Evolutionary conservation across 805 yeast genomes (phyloP), one percentile per base, ranked within the genome.

Genomic region (Yamadazyma takamatsuzukensis): DNA sequence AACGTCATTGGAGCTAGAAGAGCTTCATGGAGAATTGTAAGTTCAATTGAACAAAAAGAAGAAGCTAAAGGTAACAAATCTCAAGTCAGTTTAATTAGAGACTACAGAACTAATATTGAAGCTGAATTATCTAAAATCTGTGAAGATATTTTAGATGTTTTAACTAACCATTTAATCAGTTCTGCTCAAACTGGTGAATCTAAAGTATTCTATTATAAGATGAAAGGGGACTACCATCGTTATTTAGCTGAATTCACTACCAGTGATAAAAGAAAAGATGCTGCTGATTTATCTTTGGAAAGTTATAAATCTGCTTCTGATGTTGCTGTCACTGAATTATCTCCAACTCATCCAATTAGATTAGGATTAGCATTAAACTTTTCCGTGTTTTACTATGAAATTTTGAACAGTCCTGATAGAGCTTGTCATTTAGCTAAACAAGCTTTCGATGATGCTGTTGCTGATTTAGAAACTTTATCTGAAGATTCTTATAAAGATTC

Each of bases 171-270:
- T 65, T 80, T 90, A 65, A 87, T 90, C 55, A 89, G 96, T 49
- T 74, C 90, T 44, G 97, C 97, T 44, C 86, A 83, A 61, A 79
- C 95, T 47, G 97, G 97, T 56, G 98, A 93, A 71, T 88, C 96
- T 32, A 88, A 90, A 76, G 97, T 90, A 36, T 90, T 90, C 69
- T 90, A 90, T 77, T 88, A 86, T 74, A 90, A 90, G 78, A 90
- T 90, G 97, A 90, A 90, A 74, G 98, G 97, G 76, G 98, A 90
- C 68, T 90, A 90, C 76, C 95, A 89, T 75, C 95, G 98, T 75
- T 90, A 90, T 69, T 77, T 90, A 70, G 97, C 97, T 44, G 98
- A 90, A 73, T 93, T 90, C 59, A 90, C 97, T 43, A 75, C 80
- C 53, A 79, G 85, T 46, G 97, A 88, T 50, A 83, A 82, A 68